Evolutionary conservation across 192 early-diverging fungal species (phyloP), one percentile per base, ranked within the genome.

Genomic region (Cetraspora pellucida): DNA sequence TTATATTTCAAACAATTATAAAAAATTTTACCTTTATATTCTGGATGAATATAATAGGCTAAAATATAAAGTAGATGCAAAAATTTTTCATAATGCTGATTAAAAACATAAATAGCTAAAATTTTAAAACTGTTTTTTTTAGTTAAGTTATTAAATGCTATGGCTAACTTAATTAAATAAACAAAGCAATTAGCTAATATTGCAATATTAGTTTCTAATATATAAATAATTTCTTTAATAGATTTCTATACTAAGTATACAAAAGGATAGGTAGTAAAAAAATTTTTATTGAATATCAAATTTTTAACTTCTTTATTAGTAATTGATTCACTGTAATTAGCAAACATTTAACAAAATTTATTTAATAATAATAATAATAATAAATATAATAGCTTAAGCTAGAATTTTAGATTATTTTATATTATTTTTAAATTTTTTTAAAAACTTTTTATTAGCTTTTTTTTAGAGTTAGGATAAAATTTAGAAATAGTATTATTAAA

Each of bases 121-220:
- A 13, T 19, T 54, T 54, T 54, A 54, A 54, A 54, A 3, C 1
- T 13, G 25, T 59, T 59, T 27, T 8, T n/a, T 9, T 25, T 21
- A 9, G 57, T 8, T 25, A 59, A 59, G 10, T n/a, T 13, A 25
- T 59, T 23, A 59, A 59, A 25, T n/a, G 57, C 57, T 1, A 59
- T 27, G 0, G 57, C 57, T 59, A 59, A 27, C 25, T 59, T n/a
- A 23, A 59, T 59, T 10, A 59, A 4, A 59, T 59, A 59, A 2
- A 59, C n/a, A 25, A 59, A 59, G 2, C 57, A 59, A 21, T 59
- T 21, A 23, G 57, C 57, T 59, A 59, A 59, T 59, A 25, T 59
- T 59, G 25, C 14, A 28, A 4, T 27, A 25, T 59, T 59, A 10
- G 10, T 4, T 21, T 59, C 57, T 59, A 59, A 25, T 2, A 59